Base-by-base conservation (phyloP, 129 eudicot genomes). In the Glebionis coronaria region DNA sequence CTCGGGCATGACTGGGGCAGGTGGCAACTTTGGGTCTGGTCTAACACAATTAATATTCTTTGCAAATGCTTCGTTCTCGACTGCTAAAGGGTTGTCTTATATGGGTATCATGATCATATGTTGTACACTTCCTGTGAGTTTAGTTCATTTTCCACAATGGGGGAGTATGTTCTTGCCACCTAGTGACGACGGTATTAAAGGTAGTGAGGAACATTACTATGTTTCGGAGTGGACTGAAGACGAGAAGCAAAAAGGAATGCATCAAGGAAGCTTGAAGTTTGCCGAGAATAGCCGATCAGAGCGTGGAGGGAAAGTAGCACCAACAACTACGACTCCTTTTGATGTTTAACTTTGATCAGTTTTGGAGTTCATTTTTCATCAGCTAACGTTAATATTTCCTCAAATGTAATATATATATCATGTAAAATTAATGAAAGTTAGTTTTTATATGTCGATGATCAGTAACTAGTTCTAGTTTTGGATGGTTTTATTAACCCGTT, bases 11-110 rank as follows among this genome's bases (percentile, higher is more conserved):
- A 80, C 94, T 0, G 94, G 90, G 1, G 95, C 96, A 2, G 91
- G 96, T 0, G 95, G 95, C 0, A 84, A 88, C 76, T 82, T 88
- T 19, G 95, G 96, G 44, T 71, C 87, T 0, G 91, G 96, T 4
- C 61, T 88, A 68, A 85, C 88, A 15, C 96, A 88, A 35, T 55
- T 88, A 20, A n/a, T 88, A 16, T 88, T 88, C 76, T 88, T 88
- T 73, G 72, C 91, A 12, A 81, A 79, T 44, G 73, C 88, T 0
- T 73, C 45, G 2, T 88, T 68, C 63, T 77, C 86, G 11, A 82
- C 96, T 0, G 79, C 77, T 18, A 64, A 55, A 46, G 91, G 96
- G 62, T 64, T 88, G 27, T 54, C 73, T 0, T 81, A 80, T 46
- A 88, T 88, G 95, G 95, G 95, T 50, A 68, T 88, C 3, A 88